phyloP scores from a whole-genome alignment of 164 flowering plant species.

The Tinospora cordifolia region DNA sequence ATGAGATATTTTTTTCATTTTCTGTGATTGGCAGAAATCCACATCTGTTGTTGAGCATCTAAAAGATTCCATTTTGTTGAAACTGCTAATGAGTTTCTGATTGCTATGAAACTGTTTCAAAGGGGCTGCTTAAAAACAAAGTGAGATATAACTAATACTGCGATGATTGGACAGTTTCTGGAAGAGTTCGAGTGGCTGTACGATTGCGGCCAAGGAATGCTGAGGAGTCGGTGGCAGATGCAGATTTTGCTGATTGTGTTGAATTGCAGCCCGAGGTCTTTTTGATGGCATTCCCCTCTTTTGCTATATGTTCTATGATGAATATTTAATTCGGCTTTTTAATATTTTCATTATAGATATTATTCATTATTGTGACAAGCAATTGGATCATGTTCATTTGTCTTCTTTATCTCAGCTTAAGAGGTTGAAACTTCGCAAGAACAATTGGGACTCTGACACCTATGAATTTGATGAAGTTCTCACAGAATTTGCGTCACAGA shows the following conservation, averaged over 20 bases:
- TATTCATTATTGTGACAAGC: constrained; percentile 1
- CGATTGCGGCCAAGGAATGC: constrained; percentile 81
- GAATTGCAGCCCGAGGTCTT: constrained; percentile 92
- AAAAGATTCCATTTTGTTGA: not conserved
- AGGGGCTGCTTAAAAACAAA: not conserved
- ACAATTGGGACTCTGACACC: constrained; percentile 94
- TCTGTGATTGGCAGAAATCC: too few species aligned
- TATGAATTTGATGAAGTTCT: constrained; percentile 96
- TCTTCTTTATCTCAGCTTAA: constrained; percentile 52
- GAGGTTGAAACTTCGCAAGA: constrained; percentile 83
- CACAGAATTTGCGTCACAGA: constrained; percentile 94
- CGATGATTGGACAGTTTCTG: constrained; percentile 44
- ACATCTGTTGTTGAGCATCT: too few species aligned
- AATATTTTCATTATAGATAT: not conserved
- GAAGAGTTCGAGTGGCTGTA: constrained; percentile 93
- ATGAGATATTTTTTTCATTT: too few species aligned
- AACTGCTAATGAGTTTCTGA: not conserved
- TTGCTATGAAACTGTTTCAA: not conserved
- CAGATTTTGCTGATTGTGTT: constrained; percentile 98
- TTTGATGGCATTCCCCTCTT: not conserved
- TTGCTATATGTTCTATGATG: not conserved
- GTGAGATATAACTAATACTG: not conserved
- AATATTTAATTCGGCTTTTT: not conserved
- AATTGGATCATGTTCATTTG: not conserved
- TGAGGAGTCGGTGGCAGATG: constrained; percentile 81